Percentiles rank a stretch among this genome's conserved stretches.
phyloP scores from a whole-genome alignment of 2,329 filamentous ascomycete species.

The Simplicillium aogashimaense region DNA sequence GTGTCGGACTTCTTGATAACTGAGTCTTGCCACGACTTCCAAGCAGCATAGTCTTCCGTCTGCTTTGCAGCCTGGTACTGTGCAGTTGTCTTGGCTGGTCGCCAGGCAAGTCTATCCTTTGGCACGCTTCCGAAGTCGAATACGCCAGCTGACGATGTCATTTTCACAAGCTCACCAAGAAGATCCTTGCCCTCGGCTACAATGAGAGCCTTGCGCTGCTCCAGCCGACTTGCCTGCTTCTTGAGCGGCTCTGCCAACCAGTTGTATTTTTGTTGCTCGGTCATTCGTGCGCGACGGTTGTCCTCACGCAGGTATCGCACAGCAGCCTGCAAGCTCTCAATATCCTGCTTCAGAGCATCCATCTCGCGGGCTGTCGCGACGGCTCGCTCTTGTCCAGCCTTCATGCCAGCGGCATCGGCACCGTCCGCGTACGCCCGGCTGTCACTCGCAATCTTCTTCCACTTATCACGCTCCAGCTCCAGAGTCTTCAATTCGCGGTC shows the following conservation, averaged over 20 bases:
- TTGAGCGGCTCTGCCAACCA: constrained; percentile 54
- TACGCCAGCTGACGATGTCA: constrained; percentile 45
- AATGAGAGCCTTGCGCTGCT: constrained; percentile 41
- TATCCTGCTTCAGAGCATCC: constrained; percentile 60
- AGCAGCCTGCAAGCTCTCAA: constrained; percentile 52
- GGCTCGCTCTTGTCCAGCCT: constrained; percentile 54
- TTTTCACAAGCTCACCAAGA: constrained; percentile 52
- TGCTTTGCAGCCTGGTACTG: constrained; percentile 57
- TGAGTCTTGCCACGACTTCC: constrained; percentile 47
- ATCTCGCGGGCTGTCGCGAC: constrained; percentile 65
- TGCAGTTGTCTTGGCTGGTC: constrained; percentile 52
- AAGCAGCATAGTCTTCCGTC: constrained; percentile 54
- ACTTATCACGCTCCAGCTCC: constrained; percentile 58
- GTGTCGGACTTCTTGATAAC: constrained; percentile 44
- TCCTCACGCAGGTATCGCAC: constrained; percentile 61
- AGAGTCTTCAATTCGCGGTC: constrained; percentile 55
- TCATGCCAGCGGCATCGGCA: constrained; percentile 38
- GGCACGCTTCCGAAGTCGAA: constrained; percentile 50
- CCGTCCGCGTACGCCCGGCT: constrained; percentile 44
- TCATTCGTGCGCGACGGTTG: constrained; percentile 50
- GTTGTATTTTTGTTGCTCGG: constrained; percentile 43
- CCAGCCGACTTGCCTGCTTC: constrained; percentile 29
- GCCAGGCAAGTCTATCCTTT: constrained; percentile 54
- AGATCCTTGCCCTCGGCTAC: constrained; percentile 53
- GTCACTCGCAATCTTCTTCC: constrained; percentile 61